phyloP scores from a whole-genome alignment of 768 basidiomycete species.

The Kwoniella sp. region DNA sequence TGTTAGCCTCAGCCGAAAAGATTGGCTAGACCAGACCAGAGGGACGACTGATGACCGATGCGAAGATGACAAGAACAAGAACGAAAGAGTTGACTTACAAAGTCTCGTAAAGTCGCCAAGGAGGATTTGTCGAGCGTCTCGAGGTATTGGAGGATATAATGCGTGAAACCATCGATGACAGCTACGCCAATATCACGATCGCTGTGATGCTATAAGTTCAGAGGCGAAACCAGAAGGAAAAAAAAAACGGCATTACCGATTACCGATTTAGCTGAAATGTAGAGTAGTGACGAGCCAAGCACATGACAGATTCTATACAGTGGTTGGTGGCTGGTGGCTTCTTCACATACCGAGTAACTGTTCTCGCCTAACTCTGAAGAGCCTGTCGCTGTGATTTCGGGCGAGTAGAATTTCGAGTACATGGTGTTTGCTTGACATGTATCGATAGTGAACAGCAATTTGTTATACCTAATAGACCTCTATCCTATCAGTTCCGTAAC shows the following conservation, averaged over 20 bases:
- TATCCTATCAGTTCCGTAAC: too few species aligned
- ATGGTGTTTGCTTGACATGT: conserved; percentile 97
- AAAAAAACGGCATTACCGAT: too few species aligned
- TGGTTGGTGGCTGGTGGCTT: too few species aligned
- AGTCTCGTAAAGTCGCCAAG: conserved; percentile 73
- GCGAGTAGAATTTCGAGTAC: conserved; percentile 90
- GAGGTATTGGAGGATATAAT: conserved; percentile 85
- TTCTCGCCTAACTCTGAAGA: conserved; percentile 81
- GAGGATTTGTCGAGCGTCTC: conserved; percentile 91
- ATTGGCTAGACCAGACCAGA: too few species aligned
- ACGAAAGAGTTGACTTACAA: conserved; percentile 61
- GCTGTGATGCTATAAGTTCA: conserved; percentile 86
- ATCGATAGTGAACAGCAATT: conserved; percentile 96
- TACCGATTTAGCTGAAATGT: too few species aligned
- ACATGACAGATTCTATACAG: too few species aligned
- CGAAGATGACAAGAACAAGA: not conserved
- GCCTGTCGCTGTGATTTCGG: conserved; percentile 87
- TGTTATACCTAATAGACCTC: conserved; percentile 71
- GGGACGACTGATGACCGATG: too few species aligned
- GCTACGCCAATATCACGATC: conserved; percentile 93
- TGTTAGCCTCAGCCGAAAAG: too few species aligned
- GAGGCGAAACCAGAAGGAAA: too few species aligned
- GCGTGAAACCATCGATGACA: conserved; percentile 93
- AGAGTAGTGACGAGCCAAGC: too few species aligned
- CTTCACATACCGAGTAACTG: conserved; percentile 87